Percentiles rank a stretch among this genome's conserved stretches.
These are phyloP conservation scores for Eleusine indica DNA, from an alignment of 176 grass and related monocot genomes.

Conservation along the genomic window DNA sequence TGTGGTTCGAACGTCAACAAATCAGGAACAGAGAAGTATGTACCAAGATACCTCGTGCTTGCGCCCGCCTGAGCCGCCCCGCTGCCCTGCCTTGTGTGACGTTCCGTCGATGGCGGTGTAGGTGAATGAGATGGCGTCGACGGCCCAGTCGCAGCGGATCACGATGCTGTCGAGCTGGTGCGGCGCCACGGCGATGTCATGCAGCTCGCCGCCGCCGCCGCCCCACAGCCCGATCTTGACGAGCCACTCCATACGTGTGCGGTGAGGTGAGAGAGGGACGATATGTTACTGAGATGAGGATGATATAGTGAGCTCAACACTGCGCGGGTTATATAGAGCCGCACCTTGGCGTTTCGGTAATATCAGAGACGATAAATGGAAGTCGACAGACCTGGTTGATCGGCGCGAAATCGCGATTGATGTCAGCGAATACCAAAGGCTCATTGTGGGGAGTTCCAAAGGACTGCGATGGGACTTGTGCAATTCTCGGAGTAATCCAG, in stretches of 20 bases:
- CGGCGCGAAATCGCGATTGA: not conserved
- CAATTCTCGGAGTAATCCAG: not conserved
- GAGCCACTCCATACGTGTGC: constrained; percentile 1
- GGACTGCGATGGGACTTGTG: not conserved
- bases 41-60: not conserved
- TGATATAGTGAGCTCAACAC: not conserved
- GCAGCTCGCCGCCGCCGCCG: not conserved
- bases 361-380: no score
- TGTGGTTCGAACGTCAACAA: no score
- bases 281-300: not conserved
- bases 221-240: constrained; percentile 28
- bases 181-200: not conserved
- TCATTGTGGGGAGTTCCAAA: not conserved
- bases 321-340: no score
- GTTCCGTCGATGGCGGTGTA: constrained; percentile 19
- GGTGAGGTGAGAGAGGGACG: no score
- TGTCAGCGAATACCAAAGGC: not conserved
- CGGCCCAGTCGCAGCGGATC: not conserved
- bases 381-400: not conserved
- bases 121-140: constrained; percentile 26
- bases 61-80: constrained; percentile 9
- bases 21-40: no score
- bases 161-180: constrained; percentile 9
- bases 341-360: no score
- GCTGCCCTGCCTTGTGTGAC: not conserved